A percentile compares a stretch with the other conserved stretches of the same genome.
phyloP scores from a whole-genome alignment of 2,329 filamentous ascomycete species.

The Neofusicoccum ribis region DNA sequence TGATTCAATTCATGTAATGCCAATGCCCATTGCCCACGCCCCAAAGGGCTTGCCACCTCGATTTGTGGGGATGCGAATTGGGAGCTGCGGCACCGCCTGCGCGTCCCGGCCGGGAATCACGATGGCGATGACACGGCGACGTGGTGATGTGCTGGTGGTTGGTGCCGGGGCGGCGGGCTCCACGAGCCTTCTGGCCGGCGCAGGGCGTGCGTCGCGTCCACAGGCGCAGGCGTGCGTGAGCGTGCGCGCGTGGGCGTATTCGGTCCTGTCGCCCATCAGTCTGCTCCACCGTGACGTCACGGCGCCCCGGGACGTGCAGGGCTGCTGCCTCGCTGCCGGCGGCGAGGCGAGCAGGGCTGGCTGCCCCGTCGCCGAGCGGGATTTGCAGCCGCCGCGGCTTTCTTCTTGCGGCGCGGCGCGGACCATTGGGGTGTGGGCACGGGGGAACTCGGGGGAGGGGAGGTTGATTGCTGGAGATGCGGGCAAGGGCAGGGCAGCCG shows the following conservation, averaged over 20 bases:
- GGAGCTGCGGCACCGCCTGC: not conserved
- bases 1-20: no score
- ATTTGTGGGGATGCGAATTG: not conserved
- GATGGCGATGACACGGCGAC: not conserved
- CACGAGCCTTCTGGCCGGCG: not conserved
- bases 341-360: no score
- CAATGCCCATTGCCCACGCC: not conserved
- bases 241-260: not conserved
- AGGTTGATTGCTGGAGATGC: not conserved
- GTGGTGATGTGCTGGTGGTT: constrained; percentile 6
- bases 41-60: no score
- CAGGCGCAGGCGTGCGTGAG: not conserved
- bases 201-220: not conserved
- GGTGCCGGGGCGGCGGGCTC: not conserved
- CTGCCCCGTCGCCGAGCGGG: no score
- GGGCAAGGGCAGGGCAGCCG: not conserved
- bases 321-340: no score
- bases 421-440: not conserved
- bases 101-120: not conserved
- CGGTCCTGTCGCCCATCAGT: not conserved
- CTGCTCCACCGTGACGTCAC: not conserved
- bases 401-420: no score
- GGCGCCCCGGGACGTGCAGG: not conserved
- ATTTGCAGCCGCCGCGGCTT: no score
- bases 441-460: not conserved